Conservation (phyloP, 148 eudicot species). For the Hydrangea macrophylla region DNA sequence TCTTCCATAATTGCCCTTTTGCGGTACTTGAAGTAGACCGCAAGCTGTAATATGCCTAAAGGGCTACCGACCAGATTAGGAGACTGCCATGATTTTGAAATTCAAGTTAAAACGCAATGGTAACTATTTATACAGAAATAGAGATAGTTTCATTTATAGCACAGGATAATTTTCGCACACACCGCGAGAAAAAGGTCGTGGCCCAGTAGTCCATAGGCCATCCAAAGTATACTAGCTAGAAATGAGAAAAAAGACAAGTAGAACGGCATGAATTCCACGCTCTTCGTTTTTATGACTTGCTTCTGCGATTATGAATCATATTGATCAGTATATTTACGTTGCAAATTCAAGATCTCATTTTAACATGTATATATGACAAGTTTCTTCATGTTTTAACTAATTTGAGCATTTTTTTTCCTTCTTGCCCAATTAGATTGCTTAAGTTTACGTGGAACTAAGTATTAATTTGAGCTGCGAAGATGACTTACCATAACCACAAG, state of each 20-base stretch:
- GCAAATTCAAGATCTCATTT: background rate
- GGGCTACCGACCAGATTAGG: constrained; percentile 58
- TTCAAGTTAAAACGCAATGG: background rate
- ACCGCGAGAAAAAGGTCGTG: constrained; percentile 66
- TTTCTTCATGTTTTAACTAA: background rate
- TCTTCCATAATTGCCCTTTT: constrained; percentile 29
- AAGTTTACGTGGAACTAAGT: background rate
- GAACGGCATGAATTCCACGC: constrained; percentile 80
- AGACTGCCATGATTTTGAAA: constrained; percentile 27
- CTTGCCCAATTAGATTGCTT: background rate
- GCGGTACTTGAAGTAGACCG: constrained; percentile 58
- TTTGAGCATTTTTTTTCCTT: background rate
- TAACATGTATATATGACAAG: background rate
- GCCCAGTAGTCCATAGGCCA: constrained; percentile 70
- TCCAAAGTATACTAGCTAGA: constrained; percentile 62
- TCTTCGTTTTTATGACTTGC: constrained; percentile 62
- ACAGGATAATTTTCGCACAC: constrained; percentile 14
- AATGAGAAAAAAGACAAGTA: constrained; percentile 70
- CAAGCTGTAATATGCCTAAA: constrained; percentile 48
- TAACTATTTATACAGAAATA: background rate
- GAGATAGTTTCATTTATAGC: background rate
- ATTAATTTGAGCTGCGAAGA: background rate
- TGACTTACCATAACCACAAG: constrained; percentile 63
- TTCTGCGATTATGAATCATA: constrained; percentile 39
- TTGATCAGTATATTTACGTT: background rate